These are phyloP conservation scores for Excoecaria cochinchinensis DNA, from an alignment of 345 rosid genomes.

Conservation along the genomic window DNA sequence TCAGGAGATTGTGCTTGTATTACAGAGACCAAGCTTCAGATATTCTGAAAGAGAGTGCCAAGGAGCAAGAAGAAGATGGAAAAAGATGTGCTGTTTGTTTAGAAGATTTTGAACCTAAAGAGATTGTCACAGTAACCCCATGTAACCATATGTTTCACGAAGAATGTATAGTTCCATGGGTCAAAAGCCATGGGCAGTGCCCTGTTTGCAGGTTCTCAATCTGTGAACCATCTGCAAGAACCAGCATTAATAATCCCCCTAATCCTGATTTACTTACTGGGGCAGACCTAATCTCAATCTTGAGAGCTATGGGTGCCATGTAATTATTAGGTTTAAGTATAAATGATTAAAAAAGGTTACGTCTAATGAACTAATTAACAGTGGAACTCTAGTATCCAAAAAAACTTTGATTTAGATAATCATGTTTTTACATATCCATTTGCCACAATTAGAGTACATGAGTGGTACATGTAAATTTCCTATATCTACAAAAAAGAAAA, in stretches of 20 bases:
- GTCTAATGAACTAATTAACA: no score
- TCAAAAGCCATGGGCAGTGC: constrained; percentile 58
- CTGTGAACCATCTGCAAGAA: constrained; percentile 24
- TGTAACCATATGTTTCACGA: constrained; percentile 90
- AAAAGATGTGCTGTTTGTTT: constrained; percentile 71
- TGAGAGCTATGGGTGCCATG: constrained; percentile 38
- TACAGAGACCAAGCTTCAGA: constrained; percentile 41
- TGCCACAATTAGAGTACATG: no score
- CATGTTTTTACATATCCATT: no score
- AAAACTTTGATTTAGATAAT: no score
- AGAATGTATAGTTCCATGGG: constrained; percentile 79
- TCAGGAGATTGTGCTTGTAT: constrained; percentile 48
- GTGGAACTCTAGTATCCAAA: no score
- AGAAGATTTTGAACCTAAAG: constrained; percentile 72
- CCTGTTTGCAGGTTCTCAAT: constrained; percentile 67
- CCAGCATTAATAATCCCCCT: constrained; percentile 4
- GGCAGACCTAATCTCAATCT: constrained; percentile 37
- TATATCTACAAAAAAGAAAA: not conserved
- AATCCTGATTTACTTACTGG: constrained; percentile 21
- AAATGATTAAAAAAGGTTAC: no score
- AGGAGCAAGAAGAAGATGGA: constrained; percentile 43
- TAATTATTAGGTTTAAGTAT: not conserved
- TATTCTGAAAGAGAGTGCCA: constrained; percentile 3
- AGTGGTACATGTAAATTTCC: not conserved
- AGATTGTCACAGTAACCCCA: constrained; percentile 67